Conservation (phyloP, 495 filamentous ascomycete genomes). For the Xanthoparmelia taractica region DNA sequence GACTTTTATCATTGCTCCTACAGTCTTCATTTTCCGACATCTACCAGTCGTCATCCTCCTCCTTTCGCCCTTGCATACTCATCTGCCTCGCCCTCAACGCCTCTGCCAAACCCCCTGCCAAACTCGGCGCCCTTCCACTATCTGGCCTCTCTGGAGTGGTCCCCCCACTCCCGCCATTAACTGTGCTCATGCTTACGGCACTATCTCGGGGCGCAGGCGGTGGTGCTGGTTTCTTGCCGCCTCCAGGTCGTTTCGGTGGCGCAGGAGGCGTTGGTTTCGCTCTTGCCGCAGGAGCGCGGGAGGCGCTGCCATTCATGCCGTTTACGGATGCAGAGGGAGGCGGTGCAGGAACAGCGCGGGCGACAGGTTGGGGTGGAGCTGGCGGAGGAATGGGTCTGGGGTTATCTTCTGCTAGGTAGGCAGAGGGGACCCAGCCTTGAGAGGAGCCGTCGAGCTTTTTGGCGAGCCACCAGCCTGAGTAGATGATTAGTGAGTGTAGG, state of each 20-base stretch:
- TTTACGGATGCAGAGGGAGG: constrained; percentile 44
- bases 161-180: constrained; percentile 55
- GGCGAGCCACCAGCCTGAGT: constrained; percentile 86
- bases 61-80: constrained; percentile 52
- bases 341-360: constrained; percentile 39
- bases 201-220: constrained; percentile 60
- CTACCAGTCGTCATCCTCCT: constrained; percentile 57
- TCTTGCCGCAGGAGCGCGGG: constrained; percentile 42
- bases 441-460: constrained; percentile 53
- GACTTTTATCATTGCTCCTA: not conserved
- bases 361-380: constrained; percentile 49
- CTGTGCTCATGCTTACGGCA: constrained; percentile 63
- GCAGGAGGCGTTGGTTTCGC: constrained; percentile 70
- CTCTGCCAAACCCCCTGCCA: constrained; percentile 81
- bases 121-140: constrained; percentile 49
- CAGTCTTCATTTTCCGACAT: not conserved
- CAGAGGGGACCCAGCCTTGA: constrained; percentile 88
- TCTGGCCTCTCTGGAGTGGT: constrained; percentile 63
- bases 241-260: constrained; percentile 80
- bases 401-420: constrained; percentile 78
- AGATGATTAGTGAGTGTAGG: constrained; percentile 29
- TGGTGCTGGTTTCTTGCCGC: constrained; percentile 56
- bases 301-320: constrained; percentile 31
- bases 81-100: constrained; percentile 67
- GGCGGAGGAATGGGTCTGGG: constrained; percentile 48